Conservation (phyloP, 345 rosid genomes). For the Camelina neglecta region DNA sequence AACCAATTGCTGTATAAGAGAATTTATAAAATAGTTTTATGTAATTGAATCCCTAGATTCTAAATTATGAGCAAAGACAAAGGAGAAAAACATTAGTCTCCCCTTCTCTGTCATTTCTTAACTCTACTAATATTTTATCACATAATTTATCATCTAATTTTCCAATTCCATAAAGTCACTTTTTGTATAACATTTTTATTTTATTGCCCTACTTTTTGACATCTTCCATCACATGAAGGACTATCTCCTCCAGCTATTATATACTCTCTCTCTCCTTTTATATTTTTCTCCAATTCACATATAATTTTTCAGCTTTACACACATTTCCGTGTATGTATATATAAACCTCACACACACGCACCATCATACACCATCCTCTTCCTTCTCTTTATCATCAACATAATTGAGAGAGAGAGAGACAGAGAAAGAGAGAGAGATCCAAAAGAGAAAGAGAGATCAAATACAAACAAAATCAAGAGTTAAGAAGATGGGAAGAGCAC, state of each 20-base stretch:
- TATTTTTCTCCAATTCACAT: conserved; percentile 42
- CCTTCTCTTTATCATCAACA: conserved; percentile 33
- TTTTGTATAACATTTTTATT: conserved; percentile 39
- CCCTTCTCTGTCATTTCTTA: conserved; percentile 51
- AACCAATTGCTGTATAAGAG: neutral
- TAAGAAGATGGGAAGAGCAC: conserved; percentile 81
- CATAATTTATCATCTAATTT: conserved; percentile 22
- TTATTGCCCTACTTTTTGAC: conserved; percentile 52
- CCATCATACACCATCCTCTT: conserved; percentile 36
- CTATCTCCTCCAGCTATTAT: conserved; percentile 75
- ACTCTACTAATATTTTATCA: conserved; percentile 39
- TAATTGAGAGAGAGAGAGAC: conserved; percentile 7
- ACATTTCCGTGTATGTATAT: conserved; percentile 34
- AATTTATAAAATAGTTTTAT: neutral
- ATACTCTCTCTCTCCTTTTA: conserved; percentile 33
- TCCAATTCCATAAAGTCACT: conserved; percentile 46
- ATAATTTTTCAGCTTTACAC: conserved; percentile 37
- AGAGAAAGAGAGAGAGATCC: neutral
- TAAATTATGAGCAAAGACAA: conserved; percentile 40
- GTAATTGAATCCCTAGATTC: conserved; percentile 23
- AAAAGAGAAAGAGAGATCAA: conserved; percentile 4
- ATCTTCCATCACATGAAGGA: conserved; percentile 46
- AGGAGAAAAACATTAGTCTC: conserved; percentile 55
- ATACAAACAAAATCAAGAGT: conserved; percentile 23
- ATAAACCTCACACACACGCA: conserved; percentile 42